phyloP scores from a whole-genome alignment of 1,284 basidiomycete species.

The Wallemia mellicola region DNA sequence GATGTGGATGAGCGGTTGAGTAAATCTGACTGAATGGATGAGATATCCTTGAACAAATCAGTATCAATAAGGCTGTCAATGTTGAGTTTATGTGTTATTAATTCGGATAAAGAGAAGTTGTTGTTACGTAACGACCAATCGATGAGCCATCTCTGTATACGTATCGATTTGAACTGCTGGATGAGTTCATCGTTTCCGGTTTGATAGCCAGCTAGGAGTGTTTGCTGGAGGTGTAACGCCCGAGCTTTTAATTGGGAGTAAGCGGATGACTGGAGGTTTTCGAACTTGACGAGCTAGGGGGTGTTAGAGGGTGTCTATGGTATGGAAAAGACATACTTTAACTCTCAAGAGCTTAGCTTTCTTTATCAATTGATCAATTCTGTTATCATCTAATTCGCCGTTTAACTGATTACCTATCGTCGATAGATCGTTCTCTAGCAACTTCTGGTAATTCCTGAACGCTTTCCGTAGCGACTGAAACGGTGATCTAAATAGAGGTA shows the following conservation, averaged over 20 bases:
- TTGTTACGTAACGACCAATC: conserved; percentile 63
- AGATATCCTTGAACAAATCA: conserved; percentile 66
- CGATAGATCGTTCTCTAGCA: conserved; percentile 44
- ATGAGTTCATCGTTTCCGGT: conserved; percentile 5
- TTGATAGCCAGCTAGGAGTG: conserved; percentile 6
- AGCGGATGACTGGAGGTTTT: conserved; percentile 3
- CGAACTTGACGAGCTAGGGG: not conserved
- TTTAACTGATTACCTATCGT: conserved; percentile 24
- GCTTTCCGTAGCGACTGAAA: conserved; percentile 59
- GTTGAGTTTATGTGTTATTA: conserved; percentile 33
- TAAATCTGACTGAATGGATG: conserved; percentile 52
- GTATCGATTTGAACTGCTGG: conserved; percentile 33
- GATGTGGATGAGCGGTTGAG: conserved; percentile 36
- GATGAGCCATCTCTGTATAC: conserved; percentile 66
- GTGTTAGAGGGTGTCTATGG: not conserved
- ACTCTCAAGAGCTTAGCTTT: conserved; percentile 44
- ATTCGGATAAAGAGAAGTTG: conserved; percentile 33
- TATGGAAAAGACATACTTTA: conserved; percentile 25
- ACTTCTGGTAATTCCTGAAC: conserved; percentile 44
- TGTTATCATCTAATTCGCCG: conserved; percentile 23
- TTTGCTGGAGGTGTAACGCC: not conserved
- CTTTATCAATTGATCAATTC: conserved; percentile 40
- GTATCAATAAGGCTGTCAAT: conserved; percentile 68
- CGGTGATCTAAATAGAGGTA: conserved; percentile 53
- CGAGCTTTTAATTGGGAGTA: not conserved